These are phyloP conservation scores for Firmiana major DNA, from an alignment of 345 rosid species.

Conservation along the genomic window DNA sequence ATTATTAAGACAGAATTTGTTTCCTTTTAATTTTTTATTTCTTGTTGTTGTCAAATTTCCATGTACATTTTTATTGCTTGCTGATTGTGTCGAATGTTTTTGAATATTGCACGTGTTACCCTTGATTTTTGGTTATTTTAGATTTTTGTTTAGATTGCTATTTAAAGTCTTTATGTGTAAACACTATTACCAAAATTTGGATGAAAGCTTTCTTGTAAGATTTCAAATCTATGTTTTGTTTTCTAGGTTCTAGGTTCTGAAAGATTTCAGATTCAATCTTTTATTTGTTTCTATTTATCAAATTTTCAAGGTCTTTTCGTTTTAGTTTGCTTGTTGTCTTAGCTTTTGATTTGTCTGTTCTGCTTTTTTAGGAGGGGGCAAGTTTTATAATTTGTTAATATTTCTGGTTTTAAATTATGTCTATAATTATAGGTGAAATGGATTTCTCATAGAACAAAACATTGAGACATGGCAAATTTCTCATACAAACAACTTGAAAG, in stretches of 20 bases:
- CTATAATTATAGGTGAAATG: background rate
- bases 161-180: background rate
- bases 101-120: constrained; percentile 5
- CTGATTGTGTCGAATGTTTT: background rate
- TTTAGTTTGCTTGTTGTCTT: background rate
- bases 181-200: background rate
- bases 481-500: background rate
- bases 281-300: background rate
- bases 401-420: background rate
- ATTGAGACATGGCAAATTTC: background rate
- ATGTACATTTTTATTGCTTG: constrained; percentile 16
- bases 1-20: background rate
- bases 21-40: constrained; percentile 2
- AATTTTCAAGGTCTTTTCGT: background rate
- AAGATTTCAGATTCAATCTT: background rate
- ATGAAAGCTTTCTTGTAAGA: background rate
- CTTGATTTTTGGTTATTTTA: constrained; percentile 10
- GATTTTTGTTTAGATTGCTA: background rate
- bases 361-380: background rate
- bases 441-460: background rate
- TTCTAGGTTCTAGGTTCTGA: background rate
- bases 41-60: background rate
- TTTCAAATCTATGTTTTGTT: constrained; percentile 14
- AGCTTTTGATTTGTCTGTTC: background rate
- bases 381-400: background rate